These are phyloP conservation scores for Cladophialophora chaetospira DNA, from an alignment of 2,329 filamentous ascomycete genomes.

Conservation along the genomic window DNA sequence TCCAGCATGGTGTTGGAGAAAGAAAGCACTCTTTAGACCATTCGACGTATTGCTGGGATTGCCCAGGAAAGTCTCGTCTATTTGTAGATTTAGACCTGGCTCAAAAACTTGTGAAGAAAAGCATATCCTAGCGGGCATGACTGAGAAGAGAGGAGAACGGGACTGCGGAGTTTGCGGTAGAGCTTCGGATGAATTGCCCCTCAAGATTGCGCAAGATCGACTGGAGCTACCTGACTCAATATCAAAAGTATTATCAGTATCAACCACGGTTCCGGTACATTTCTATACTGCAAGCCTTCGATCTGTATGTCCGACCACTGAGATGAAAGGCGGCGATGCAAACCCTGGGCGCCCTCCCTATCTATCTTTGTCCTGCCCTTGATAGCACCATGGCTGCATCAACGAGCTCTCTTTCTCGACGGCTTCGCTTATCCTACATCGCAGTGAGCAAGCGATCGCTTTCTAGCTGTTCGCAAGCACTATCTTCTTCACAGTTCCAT, in stretches of 20 bases:
- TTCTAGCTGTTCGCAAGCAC: slow-evolving; percentile 8
- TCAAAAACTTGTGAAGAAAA: no score
- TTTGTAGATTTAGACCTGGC: no score
- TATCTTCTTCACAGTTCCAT: slow-evolving; percentile 54
- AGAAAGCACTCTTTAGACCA: neutral
- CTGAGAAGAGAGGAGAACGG: no score
- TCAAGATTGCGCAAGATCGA: no score
- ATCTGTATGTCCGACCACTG: neutral
- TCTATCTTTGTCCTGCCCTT: slow-evolving; percentile 27
- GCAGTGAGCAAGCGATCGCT: slow-evolving; percentile 23
- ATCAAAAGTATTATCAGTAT: no score
- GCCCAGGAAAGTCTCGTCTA: no score
- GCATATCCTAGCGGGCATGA: no score
- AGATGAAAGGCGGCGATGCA: slow-evolving; percentile 11
- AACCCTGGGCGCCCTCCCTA: slow-evolving; percentile 5
- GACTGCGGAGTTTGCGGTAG: no score
- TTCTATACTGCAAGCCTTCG: no score
- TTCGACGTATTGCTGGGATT: neutral
- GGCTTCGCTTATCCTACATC: slow-evolving; percentile 24
- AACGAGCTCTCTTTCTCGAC: slow-evolving; percentile 12
- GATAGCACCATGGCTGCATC: slow-evolving; percentile 18
- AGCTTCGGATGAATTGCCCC: no score
- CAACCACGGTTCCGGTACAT: no score
- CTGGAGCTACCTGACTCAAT: no score
- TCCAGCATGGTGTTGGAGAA: neutral